Evolutionary conservation across 139 green algal species (phyloP).

Genomic region (Gonium pectorale): DNA sequence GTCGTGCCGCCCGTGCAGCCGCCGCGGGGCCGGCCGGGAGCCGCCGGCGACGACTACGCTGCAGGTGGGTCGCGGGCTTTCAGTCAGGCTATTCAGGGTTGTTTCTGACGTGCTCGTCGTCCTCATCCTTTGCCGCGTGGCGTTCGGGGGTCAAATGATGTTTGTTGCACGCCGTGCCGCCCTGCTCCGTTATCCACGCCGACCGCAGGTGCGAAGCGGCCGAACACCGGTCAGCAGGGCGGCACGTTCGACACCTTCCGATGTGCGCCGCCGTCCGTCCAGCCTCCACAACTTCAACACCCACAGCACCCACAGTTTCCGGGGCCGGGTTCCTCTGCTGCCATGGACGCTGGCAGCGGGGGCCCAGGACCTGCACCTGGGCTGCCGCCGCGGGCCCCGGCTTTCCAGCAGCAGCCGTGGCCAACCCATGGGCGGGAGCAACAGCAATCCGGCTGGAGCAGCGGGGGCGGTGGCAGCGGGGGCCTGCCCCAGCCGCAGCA

Average conservation of each 20-base stretch:
- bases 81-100: neutral
- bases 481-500: neutral
- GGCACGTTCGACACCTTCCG: conserved; percentile 13
- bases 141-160: too few relatives aligned
- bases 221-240: neutral
- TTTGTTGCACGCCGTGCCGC: too few relatives aligned
- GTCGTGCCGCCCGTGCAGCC: conserved; percentile 36
- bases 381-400: neutral
- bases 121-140: neutral
- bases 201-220: neutral
- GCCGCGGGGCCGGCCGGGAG: too few relatives aligned
- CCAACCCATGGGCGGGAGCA: neutral
- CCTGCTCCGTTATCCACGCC: neutral
- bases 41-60: neutral
- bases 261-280: neutral
- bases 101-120: neutral
- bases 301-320: neutral
- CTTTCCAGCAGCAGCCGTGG: neutral
- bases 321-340: neutral
- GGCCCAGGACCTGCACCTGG: neutral
- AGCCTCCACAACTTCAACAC: neutral
- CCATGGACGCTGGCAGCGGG: neutral
- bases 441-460: neutral
- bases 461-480: neutral
- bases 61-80: neutral